These are phyloP conservation scores for Citrus maxima DNA, from an alignment of 345 rosid species.

Conservation along the genomic window DNA sequence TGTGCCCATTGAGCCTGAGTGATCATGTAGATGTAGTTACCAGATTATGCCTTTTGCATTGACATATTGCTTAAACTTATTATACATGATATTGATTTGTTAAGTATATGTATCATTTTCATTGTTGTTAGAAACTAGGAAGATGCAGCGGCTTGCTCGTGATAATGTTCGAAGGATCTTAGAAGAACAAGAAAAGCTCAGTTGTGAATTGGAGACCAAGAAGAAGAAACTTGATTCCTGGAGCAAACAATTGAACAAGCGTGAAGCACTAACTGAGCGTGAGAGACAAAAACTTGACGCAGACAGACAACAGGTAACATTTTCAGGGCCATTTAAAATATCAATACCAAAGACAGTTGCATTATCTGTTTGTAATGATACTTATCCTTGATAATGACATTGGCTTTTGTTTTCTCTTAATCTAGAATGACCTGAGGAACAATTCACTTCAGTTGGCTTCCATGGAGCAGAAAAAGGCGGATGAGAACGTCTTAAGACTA, in stretches of 20 bases:
- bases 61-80: background rate
- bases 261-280: conserved; percentile 73
- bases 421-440: conserved; percentile 55
- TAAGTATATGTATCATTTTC: conserved; percentile 11
- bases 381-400: conserved; percentile 14
- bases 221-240: conserved; percentile 46
- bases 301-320: conserved; percentile 67
- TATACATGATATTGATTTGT: background rate
- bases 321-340: background rate
- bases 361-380: background rate
- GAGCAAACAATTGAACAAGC: conserved; percentile 72
- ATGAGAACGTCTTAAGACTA: conserved; percentile 66
- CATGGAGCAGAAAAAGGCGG: conserved; percentile 69
- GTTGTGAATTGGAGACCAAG: conserved; percentile 57
- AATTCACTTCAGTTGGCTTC: conserved; percentile 76
- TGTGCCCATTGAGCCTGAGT: background rate
- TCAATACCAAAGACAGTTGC: background rate
- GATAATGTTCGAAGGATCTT: conserved; percentile 60
- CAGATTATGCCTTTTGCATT: background rate
- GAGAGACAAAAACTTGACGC: conserved; percentile 85
- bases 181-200: conserved; percentile 62
- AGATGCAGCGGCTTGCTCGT: conserved; percentile 66
- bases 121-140: conserved; percentile 63
- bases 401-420: conserved; percentile 13
- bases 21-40: background rate